Conservation (phyloP, 768 basidiomycete species). For the Porphyrellus cyaneotinctus region DNA sequence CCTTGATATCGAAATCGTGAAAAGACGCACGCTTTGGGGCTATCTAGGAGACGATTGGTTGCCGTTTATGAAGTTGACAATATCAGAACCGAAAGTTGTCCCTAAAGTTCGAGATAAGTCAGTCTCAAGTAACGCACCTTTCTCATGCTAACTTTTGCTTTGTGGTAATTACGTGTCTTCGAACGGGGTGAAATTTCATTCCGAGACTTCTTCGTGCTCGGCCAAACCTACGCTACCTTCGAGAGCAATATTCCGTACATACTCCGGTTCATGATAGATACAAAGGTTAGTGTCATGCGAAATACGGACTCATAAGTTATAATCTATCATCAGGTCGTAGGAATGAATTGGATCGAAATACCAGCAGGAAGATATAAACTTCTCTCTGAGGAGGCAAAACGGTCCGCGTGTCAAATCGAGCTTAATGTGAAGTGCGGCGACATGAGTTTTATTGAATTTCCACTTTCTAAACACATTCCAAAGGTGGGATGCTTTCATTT, state of each 20-base stretch:
- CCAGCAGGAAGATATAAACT: constrained; percentile 78
- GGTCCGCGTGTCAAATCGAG: constrained; percentile 88
- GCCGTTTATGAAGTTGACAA: constrained; percentile 82
- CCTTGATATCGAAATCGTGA: constrained; percentile 51
- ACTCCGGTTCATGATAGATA: constrained; percentile 97
- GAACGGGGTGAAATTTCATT: constrained; percentile 73
- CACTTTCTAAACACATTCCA: constrained; percentile 2
- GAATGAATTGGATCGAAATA: constrained; percentile 99
- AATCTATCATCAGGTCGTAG: constrained; percentile 61
- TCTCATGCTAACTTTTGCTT: constrained; percentile 12
- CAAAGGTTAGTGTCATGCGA: constrained; percentile 51
- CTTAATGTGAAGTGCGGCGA: constrained; percentile 61
- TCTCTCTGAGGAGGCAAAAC: constrained; percentile 50
- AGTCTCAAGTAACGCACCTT: background rate
- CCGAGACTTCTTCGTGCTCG: constrained; percentile 50
- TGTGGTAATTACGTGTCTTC: constrained; percentile 49
- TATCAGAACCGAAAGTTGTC: constrained; percentile 66
- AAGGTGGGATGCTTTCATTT: constrained; percentile 83
- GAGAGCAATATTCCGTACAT: constrained; percentile 94
- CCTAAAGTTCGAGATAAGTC: constrained; percentile 92
- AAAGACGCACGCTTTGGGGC: constrained; percentile 78
- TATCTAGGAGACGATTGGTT: constrained; percentile 78
- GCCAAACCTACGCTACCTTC: constrained; percentile 59
- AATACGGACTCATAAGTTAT: background rate
- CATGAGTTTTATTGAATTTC: background rate